Evolutionary conservation across 2,329 filamentous ascomycete genomes (phyloP).

Genomic region (Colletotrichum tanaceti): DNA sequence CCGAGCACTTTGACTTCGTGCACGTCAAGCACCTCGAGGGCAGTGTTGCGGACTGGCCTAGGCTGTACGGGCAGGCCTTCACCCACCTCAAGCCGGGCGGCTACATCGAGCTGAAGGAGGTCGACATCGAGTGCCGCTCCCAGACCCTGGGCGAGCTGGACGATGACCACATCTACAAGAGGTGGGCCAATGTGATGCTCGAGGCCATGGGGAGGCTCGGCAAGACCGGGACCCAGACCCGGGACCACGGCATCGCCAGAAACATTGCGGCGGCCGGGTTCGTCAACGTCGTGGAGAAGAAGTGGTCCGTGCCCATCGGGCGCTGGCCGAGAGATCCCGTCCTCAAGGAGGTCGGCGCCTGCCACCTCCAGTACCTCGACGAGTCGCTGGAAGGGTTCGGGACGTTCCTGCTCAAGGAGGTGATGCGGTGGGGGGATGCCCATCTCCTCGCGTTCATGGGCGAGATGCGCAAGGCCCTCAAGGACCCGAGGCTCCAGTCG

Average conservation of each 20-base stretch:
- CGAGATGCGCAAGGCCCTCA: constrained; percentile 44
- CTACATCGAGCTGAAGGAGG: constrained; percentile 50
- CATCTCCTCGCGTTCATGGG: constrained; percentile 45
- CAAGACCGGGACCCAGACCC: constrained; percentile 41
- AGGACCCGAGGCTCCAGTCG: constrained; percentile 42
- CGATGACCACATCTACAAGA: constrained; percentile 45
- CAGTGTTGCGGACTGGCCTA: constrained; percentile 66
- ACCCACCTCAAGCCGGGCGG: constrained; percentile 69
- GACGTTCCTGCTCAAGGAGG: constrained; percentile 44
- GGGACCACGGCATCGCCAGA: constrained; percentile 41
- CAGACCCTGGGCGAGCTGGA: constrained; percentile 40
- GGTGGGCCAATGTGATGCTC: constrained; percentile 44
- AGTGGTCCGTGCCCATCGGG: constrained; percentile 34
- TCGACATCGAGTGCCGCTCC: constrained; percentile 38
- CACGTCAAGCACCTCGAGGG: constrained; percentile 69
- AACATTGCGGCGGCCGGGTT: constrained; percentile 44
- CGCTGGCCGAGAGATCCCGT: constrained; percentile 37
- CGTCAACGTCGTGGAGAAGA: constrained; percentile 33
- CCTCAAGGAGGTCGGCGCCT: constrained; percentile 36
- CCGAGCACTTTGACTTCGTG: constrained; percentile 67
- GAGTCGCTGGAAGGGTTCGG: constrained; percentile 45
- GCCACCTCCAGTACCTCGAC: constrained; percentile 42
- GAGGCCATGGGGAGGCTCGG: constrained; percentile 44
- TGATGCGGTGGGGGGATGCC: constrained; percentile 46
- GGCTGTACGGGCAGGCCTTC: constrained; percentile 62